These are phyloP conservation scores for Anacardium occidentale DNA, from an alignment of 345 rosid species.

Conservation along the genomic window DNA sequence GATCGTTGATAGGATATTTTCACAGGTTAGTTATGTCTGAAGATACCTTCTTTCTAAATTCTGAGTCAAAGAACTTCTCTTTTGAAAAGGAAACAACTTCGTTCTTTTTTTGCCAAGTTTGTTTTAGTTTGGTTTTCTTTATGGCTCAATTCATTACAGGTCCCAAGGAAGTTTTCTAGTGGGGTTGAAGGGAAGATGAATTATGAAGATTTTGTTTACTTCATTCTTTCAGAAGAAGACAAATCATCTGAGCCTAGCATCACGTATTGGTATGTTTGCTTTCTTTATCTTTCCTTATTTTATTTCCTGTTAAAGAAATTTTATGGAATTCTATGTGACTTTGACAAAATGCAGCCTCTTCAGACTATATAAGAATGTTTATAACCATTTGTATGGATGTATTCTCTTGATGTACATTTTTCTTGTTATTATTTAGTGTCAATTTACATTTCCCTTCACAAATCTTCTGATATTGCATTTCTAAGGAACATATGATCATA, in stretches of 20 bases:
- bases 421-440: too few species aligned
- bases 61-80: neutral
- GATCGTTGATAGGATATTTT: constrained; percentile 81
- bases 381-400: too few species aligned
- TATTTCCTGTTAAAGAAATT: too few species aligned
- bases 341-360: too few species aligned
- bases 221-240: constrained; percentile 89
- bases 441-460: too few species aligned
- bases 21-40: constrained; percentile 57
- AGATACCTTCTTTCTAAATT: constrained; percentile 7
- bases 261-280: constrained; percentile 65
- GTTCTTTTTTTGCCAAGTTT: neutral
- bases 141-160: constrained; percentile 40
- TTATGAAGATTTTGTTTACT: constrained; percentile 94
- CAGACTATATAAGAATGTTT: too few species aligned
- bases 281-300: neutral
- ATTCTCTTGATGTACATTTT: too few species aligned
- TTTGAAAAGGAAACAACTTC: neutral
- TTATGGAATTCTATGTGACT: too few species aligned
- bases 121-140: neutral
- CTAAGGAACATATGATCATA: too few species aligned
- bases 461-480: too few species aligned
- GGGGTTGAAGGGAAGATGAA: constrained; percentile 78
- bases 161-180: constrained; percentile 66
- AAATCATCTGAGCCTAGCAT: constrained; percentile 87